Evolutionary conservation across 805 yeast genomes (phyloP), one percentile per base, ranked within the genome.

Genomic region (Yarrowia osloensis): DNA sequence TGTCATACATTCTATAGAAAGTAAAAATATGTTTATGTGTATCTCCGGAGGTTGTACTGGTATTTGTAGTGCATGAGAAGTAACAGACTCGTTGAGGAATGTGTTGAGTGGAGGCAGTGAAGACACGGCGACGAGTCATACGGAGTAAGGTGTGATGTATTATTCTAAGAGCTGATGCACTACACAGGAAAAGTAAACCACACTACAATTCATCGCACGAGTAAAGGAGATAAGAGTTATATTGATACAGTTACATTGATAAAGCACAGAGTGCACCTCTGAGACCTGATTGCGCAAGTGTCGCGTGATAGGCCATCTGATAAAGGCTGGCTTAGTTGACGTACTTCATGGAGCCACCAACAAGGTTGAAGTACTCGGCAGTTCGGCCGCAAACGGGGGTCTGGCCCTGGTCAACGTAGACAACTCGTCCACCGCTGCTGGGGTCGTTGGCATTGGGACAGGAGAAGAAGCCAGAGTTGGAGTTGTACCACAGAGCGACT

Each of bases 361-460:
- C 61, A 22, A 54, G 61, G 61, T 54, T 54, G 61, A 54, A 54
- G 44, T 54, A 37, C 31, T 35, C 33, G 33, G 61, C 61, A 54
- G 61, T 54, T 54, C 61, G 44, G 17, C 61, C 61, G n/a, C 61
- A 54, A 15, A 54, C 61, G 17, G 61, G 61, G 11, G 28, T 54
- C 61, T 54, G 61, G 33, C 61, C 61, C 42, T 35, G 24, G 13
- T 54, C 61, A 24, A 28, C 61, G 61, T 54, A 54, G 19, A 54
- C 61, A 24, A 54, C 61, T 11, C 26, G 61, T 17, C 61, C 61
- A 8, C 44, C 61, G 3, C 31, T 54, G 35, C 33, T 29, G 8
- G 61, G 61, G 22, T 54, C 61, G 44, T 54, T 54, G 44, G 61
- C 39, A 24, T 54, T 54, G 29, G 61, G 61, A 33, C 61, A 54